phyloP scores from a whole-genome alignment of 768 basidiomycete species.

The Glaciozyma antarctica region DNA sequence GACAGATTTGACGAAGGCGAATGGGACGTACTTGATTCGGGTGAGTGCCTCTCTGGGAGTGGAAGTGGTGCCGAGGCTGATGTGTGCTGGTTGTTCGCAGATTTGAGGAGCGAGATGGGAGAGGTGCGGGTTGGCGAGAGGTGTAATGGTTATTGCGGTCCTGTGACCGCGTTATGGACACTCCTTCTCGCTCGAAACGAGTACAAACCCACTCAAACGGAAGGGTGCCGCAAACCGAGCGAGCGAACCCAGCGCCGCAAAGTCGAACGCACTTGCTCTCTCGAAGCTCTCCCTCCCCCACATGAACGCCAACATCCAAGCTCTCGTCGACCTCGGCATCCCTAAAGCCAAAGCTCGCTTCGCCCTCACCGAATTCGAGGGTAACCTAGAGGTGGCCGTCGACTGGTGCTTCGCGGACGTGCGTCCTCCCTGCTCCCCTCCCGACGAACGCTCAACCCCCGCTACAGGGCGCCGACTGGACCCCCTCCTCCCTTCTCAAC shows the following conservation, averaged over 20 bases:
- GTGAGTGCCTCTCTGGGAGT: background rate
- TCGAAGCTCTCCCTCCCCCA: background rate
- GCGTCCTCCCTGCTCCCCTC: background rate
- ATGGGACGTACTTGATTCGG: constrained; percentile 20
- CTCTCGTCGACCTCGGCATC: constrained; percentile 17
- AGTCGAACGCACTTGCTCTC: no score
- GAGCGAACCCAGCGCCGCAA: no score
- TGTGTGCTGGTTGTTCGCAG: no score
- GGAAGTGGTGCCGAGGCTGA: no score
- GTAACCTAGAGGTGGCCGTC: constrained; percentile 16
- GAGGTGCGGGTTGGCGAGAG: no score
- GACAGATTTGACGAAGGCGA: constrained; percentile 22
- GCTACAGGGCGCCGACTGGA: background rate
- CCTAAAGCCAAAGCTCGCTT: constrained; percentile 4
- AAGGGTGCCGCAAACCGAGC: no score
- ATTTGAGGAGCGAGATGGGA: no score
- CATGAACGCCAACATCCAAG: background rate
- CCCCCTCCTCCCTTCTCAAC: background rate
- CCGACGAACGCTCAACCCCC: background rate
- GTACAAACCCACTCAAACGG: no score
- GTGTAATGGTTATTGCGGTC: no score
- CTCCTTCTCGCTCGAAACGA: no score
- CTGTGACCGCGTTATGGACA: no score
- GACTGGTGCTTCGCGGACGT: constrained; percentile 24
- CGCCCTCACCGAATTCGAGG: constrained; percentile 13